Conservation (phyloP, 2,329 filamentous ascomycete species). For the Scedosporium dehoogii region DNA sequence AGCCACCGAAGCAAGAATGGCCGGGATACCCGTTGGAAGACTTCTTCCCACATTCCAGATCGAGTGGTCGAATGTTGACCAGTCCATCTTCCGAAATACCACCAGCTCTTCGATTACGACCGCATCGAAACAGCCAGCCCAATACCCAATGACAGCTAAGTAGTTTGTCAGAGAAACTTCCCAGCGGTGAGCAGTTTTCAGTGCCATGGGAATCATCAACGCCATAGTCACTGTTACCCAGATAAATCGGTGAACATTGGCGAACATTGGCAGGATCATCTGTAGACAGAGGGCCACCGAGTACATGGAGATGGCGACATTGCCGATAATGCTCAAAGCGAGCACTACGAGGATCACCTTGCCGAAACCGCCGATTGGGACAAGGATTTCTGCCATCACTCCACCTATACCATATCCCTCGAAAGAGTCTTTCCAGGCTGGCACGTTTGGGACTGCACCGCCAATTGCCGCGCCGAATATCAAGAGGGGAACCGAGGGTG, state of each 20-base stretch:
- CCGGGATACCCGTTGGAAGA: constrained; percentile 32
- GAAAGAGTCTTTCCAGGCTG: constrained; percentile 20
- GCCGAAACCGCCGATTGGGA: constrained; percentile 21
- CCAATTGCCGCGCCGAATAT: constrained; percentile 30
- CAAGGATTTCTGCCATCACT: constrained; percentile 21
- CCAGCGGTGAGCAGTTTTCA: constrained; percentile 28
- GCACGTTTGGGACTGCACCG: constrained; percentile 20
- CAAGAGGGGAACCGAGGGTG: constrained; percentile 22
- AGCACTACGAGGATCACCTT: constrained; percentile 25
- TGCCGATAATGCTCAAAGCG: constrained; percentile 25
- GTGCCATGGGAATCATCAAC: constrained; percentile 29
- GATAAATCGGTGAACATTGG: constrained; percentile 29
- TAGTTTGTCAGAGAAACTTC: constrained; percentile 32
- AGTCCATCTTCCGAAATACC: constrained; percentile 30
- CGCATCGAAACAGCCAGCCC: constrained; percentile 33
- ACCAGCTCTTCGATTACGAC: constrained; percentile 32
- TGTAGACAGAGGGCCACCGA: constrained; percentile 29
- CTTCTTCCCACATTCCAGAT: constrained; percentile 33
- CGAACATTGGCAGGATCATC: constrained; percentile 29
- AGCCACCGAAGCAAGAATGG: constrained; percentile 30
- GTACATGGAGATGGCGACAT: constrained; percentile 28
- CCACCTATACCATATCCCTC: constrained; percentile 19
- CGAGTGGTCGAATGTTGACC: constrained; percentile 26
- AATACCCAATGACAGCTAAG: constrained; percentile 34
- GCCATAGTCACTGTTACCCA: constrained; percentile 29